A percentile compares a stretch with the other conserved stretches of the same genome.
These are phyloP conservation scores for Schwanniomyces sp. DNA, from an alignment of 805 yeast genomes.

Conservation along the genomic window DNA sequence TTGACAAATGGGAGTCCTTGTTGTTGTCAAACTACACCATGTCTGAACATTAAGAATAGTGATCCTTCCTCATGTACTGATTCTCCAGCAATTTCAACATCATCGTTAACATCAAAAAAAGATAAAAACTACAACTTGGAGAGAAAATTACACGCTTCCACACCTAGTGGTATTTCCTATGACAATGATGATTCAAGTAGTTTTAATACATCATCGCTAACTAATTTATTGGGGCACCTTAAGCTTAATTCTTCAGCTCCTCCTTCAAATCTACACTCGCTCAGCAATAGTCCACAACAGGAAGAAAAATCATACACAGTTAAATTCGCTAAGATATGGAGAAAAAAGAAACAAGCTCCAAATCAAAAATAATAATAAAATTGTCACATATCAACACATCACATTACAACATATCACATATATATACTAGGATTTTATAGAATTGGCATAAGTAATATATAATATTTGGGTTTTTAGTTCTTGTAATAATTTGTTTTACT, in stretches of 20 bases:
- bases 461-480: background rate
- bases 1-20: background rate
- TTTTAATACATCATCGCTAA: conserved; percentile 8
- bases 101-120: background rate
- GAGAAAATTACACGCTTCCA: background rate
- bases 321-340: conserved; percentile 8
- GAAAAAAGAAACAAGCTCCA: conserved; percentile 1
- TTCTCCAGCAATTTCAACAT: background rate
- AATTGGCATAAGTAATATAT: background rate
- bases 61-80: background rate
- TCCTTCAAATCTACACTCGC: background rate
- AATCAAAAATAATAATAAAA: background rate
- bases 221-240: conserved; percentile 15
- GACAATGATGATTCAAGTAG: conserved; percentile 1
- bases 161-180: background rate
- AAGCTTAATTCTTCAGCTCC: conserved; percentile 6
- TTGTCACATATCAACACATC: background rate
- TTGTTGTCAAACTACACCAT: background rate
- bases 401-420: background rate
- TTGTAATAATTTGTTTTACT: too few species aligned
- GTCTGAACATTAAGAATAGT: background rate
- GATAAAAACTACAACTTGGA: background rate
- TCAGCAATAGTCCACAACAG: conserved; percentile 1
- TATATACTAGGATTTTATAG: background rate
- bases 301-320: background rate